A percentile compares a stretch with the other conserved stretches of the same genome.
Evolutionary conservation across 2,329 filamentous ascomycete species (phyloP).

Genomic region (Boeremia lycopersici): DNA sequence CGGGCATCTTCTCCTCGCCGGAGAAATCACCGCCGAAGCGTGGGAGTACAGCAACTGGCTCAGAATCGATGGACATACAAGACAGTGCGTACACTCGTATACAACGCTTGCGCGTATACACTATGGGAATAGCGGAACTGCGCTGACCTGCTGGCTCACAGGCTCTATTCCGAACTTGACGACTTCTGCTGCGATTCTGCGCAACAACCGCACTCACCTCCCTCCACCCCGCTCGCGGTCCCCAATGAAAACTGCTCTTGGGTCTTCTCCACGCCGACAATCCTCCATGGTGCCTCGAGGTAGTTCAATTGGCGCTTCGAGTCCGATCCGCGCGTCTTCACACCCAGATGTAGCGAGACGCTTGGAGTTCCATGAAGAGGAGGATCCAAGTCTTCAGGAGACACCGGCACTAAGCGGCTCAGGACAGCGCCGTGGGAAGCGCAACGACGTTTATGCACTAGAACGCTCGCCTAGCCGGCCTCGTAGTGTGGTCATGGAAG

Average conservation of each 20-base stretch:
- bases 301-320: slow-evolving; percentile 50
- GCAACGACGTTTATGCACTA: slow-evolving; percentile 41
- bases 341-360: slow-evolving; percentile 58
- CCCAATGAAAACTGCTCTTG: slow-evolving; percentile 66
- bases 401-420: slow-evolving; percentile 43
- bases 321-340: slow-evolving; percentile 38
- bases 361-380: slow-evolving; percentile 60
- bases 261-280: slow-evolving; percentile 65
- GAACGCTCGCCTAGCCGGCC: slow-evolving; percentile 38
- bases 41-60: slow-evolving; percentile 54
- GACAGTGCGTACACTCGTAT: slow-evolving; percentile 58
- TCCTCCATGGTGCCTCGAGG: slow-evolving; percentile 62
- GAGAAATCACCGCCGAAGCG: slow-evolving; percentile 62
- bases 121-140: not conserved
- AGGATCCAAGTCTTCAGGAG: slow-evolving; percentile 36
- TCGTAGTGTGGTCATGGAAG: slow-evolving; percentile 36
- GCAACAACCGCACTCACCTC: slow-evolving; percentile 50
- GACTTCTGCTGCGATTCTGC: slow-evolving; percentile 54
- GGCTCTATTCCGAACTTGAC: slow-evolving; percentile 59
- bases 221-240: slow-evolving; percentile 61
- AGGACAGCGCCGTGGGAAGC: slow-evolving; percentile 39
- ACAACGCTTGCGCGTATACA: slow-evolving; percentile 1
- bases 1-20: slow-evolving; percentile 88
- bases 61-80: slow-evolving; percentile 67
- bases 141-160: slow-evolving; percentile 28